Evolutionary conservation across 768 basidiomycete genomes (phyloP).

Genomic region (Pluteus cervinus): DNA sequence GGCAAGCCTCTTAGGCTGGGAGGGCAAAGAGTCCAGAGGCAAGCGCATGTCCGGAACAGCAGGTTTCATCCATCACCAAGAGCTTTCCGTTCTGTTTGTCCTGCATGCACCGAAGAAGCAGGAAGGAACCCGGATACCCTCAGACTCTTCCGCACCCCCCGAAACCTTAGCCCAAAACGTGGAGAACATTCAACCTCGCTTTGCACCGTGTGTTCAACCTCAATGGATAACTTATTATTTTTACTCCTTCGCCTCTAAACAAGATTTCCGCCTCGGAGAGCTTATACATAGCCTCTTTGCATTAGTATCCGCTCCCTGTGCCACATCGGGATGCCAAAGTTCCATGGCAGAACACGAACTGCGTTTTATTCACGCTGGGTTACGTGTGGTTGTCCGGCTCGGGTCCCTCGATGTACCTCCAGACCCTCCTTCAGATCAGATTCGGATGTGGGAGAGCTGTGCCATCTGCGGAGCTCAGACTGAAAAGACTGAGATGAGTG

Average conservation of each 20-base stretch:
- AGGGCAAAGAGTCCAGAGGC: slow-evolving; percentile 33
- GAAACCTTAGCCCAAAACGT: slow-evolving; percentile 4
- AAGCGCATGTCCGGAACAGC: slow-evolving; percentile 40
- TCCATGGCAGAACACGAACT: slow-evolving; percentile 37
- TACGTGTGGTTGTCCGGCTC: slow-evolving; percentile 23
- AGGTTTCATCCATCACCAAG: slow-evolving; percentile 57
- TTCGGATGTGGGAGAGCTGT: slow-evolving; percentile 47
- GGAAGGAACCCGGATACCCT: slow-evolving; percentile 3
- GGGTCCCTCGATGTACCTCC: slow-evolving; percentile 4
- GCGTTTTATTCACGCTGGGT: slow-evolving; percentile 34
- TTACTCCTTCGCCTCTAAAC: slow-evolving; percentile 26
- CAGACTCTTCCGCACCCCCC: slow-evolving; percentile 5
- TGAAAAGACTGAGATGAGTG: slow-evolving; percentile 28
- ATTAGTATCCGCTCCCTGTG: slow-evolving; percentile 29
- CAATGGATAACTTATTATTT: slow-evolving; percentile 48
- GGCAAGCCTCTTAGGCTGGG: slow-evolving; percentile 56
- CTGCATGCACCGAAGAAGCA: slow-evolving; percentile 9
- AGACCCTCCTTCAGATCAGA: slow-evolving; percentile 13
- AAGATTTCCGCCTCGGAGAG: slow-evolving; percentile 37
- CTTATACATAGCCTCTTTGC: slow-evolving; percentile 26
- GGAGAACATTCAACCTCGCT: slow-evolving; percentile 10
- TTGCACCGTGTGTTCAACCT: slow-evolving; percentile 36
- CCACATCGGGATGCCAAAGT: slow-evolving; percentile 24
- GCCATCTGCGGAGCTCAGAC: slow-evolving; percentile 36
- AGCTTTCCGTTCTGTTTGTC: slow-evolving; percentile 42